Percentiles rank a stretch among this genome's conserved stretches.
Evolutionary conservation across 345 rosid species (phyloP).

Genomic region (Lagerstroemia speciosa): DNA sequence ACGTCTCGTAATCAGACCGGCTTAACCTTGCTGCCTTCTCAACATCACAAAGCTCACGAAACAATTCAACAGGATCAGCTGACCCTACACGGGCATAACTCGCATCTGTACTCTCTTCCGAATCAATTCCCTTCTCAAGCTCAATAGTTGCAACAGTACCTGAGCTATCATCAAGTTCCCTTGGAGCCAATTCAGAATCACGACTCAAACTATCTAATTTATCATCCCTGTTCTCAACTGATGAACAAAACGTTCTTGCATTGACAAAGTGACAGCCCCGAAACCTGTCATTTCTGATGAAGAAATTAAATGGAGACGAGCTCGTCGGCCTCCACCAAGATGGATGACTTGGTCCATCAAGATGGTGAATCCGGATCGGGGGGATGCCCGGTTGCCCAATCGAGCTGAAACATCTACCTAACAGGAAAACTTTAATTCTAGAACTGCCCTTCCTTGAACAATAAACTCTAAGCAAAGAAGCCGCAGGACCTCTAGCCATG

Average conservation of each 20-base stretch:
- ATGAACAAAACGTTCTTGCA: constrained; percentile 1
- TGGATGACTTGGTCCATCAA: not conserved
- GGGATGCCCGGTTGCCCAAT: not conserved
- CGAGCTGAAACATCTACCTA: constrained; percentile 27
- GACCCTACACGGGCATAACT: constrained; percentile 18
- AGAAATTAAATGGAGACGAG: constrained; percentile 1
- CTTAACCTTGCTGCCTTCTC: constrained; percentile 29
- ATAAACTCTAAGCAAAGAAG: constrained; percentile 39
- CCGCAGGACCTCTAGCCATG: constrained; percentile 49
- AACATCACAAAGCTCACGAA: constrained; percentile 36
- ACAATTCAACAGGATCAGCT: constrained; percentile 48
- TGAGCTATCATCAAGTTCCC: not conserved
- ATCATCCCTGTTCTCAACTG: not conserved
- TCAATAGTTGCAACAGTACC: not conserved
- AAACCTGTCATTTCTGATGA: constrained; percentile 1
- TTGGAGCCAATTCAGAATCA: not conserved
- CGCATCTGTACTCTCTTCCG: constrained; percentile 4
- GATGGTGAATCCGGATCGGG: not conserved
- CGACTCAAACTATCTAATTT: not conserved
- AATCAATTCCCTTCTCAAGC: not conserved
- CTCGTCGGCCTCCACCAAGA: not conserved
- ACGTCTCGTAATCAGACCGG: constrained; percentile 29
- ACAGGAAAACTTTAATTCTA: constrained; percentile 22
- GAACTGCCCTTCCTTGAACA: constrained; percentile 19
- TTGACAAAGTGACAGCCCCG: not conserved